A percentile compares a stretch with the other conserved stretches of the same genome.
Evolutionary conservation across 1,139 yeast genomes (phyloP).

Genomic region (Blastobotrys serpentis): DNA sequence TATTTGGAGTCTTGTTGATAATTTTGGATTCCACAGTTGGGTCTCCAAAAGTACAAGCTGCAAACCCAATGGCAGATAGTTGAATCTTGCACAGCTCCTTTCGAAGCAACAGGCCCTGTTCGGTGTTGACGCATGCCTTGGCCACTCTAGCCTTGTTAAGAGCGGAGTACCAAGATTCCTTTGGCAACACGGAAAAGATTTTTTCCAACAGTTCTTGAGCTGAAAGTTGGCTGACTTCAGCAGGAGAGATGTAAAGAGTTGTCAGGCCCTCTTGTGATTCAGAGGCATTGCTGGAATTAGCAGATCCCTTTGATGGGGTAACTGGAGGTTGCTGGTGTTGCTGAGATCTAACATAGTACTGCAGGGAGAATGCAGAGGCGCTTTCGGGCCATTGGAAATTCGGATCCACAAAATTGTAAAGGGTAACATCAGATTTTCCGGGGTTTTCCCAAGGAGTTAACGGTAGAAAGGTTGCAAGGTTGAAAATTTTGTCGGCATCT

Average conservation of each 20-base stretch:
- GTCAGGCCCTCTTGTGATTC: conserved; percentile 30
- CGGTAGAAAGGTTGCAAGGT: conserved; percentile 35
- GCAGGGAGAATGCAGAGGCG: conserved; percentile 32
- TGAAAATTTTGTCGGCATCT: conserved; percentile 32
- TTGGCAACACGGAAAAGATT: conserved; percentile 60
- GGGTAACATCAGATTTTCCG: conserved; percentile 26
- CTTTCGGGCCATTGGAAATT: conserved; percentile 28
- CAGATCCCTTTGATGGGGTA: conserved; percentile 10
- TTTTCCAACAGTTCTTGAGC: conserved; percentile 64
- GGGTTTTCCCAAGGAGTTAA: conserved; percentile 28
- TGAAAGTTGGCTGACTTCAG: conserved; percentile 30
- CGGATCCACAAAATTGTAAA: conserved; percentile 31
- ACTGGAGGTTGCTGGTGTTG: conserved; percentile 10
- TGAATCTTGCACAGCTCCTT: conserved; percentile 61
- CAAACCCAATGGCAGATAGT: conserved; percentile 64
- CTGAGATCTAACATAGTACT: conserved; percentile 29
- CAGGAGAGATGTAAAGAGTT: conserved; percentile 28
- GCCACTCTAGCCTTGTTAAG: conserved; percentile 62
- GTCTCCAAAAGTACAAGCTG: conserved; percentile 51
- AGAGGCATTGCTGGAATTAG: background rate
- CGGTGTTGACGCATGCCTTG: conserved; percentile 65
- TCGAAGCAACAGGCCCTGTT: conserved; percentile 56
- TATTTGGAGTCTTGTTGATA: conserved; percentile 72
- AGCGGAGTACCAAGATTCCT: conserved; percentile 62
- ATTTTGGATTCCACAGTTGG: conserved; percentile 58